Percentiles rank a stretch among this genome's conserved stretches.
Evolutionary conservation across 2,329 filamentous ascomycete species (phyloP).

Genomic region (Botryotinia convoluta): DNA sequence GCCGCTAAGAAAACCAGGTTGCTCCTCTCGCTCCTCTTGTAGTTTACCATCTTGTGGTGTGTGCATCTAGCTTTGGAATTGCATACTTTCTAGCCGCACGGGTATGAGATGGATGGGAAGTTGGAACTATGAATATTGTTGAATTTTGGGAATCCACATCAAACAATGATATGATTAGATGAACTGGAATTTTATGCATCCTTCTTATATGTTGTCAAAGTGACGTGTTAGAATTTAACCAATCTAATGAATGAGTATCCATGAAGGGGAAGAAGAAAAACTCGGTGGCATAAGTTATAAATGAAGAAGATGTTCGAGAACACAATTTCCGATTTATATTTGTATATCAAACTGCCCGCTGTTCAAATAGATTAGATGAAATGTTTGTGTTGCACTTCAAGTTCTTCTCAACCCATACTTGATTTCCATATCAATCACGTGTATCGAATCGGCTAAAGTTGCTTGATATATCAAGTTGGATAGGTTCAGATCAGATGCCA

Average conservation of each 20-base stretch:
- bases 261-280: background rate
- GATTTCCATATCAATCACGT: conserved; percentile 1
- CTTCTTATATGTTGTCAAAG: background rate
- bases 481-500: conserved; percentile 19
- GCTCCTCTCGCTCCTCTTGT: background rate
- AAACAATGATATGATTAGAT: background rate
- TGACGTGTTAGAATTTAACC: conserved; percentile 9
- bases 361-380: background rate
- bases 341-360: background rate
- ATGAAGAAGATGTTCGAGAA: background rate
- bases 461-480: background rate
- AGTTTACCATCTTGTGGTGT: background rate
- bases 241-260: background rate
- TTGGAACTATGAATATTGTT: background rate
- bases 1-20: background rate
- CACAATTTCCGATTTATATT: background rate
- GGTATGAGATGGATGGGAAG: background rate
- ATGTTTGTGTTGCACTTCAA: background rate
- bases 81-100: background rate
- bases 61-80: background rate
- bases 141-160: background rate
- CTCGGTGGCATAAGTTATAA: background rate
- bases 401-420: background rate
- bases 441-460: background rate
- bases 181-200: background rate